A percentile compares a stretch with the other conserved stretches of the same genome.
Conservation (phyloP, 2,329 filamentous ascomycete species). For the Purpureocillium takamizusanense region DNA sequence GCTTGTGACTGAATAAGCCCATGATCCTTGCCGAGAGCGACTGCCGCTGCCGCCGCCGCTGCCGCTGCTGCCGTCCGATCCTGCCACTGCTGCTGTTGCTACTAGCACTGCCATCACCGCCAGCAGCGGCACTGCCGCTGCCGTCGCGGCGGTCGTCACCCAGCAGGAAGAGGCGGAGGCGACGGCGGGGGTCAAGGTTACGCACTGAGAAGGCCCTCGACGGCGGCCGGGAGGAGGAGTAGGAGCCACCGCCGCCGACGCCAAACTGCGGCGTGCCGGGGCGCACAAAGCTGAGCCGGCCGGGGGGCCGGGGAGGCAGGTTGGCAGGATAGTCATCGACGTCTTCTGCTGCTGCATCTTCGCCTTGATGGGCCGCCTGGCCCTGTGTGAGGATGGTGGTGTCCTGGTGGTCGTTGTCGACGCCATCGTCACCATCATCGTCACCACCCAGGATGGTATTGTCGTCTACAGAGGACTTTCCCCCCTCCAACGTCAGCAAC, state of each 20-base stretch:
- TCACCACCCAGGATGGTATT: neutral
- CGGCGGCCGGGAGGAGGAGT: too few species aligned
- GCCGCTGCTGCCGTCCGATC: neutral
- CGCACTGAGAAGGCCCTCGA: neutral
- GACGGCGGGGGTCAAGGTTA: neutral
- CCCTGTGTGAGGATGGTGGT: too few species aligned
- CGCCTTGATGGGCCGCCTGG: neutral
- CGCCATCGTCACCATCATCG: neutral
- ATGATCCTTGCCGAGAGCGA: slow-evolving; percentile 10
- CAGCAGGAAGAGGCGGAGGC: neutral
- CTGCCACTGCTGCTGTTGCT: neutral
- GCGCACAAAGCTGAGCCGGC: slow-evolving; percentile 18
- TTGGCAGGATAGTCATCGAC: slow-evolving; percentile 5
- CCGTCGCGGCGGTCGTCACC: slow-evolving; percentile 7
- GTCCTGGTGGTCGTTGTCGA: neutral
- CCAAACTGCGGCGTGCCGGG: slow-evolving; percentile 15
- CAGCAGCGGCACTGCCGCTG: too few species aligned
- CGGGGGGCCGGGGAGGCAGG: slow-evolving; percentile 2
- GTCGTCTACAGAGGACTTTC: neutral
- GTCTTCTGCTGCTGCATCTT: neutral
- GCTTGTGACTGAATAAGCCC: slow-evolving; percentile 17
- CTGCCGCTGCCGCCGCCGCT: slow-evolving; percentile 7
- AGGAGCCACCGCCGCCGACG: slow-evolving; percentile 4
- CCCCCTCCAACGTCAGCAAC: too few species aligned
- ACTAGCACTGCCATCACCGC: too few species aligned